Evolutionary conservation across 2,329 filamentous ascomycete genomes (phyloP), one percentile per base, ranked within the genome.

Genomic region (Hypoxylon sp.): DNA sequence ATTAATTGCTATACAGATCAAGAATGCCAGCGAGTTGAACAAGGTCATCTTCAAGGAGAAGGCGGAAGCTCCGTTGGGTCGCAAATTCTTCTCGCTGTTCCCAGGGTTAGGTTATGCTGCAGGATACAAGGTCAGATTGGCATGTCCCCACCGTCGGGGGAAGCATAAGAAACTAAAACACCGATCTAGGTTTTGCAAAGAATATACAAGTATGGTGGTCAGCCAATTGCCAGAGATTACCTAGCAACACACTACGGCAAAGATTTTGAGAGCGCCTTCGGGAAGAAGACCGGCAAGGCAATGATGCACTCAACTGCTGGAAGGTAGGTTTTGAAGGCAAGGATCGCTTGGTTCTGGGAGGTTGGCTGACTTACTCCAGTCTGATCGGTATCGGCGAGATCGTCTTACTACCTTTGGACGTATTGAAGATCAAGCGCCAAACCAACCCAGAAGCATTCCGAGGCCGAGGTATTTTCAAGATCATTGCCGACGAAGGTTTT

Each of bases 371-470:
- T 32, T 46, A 30, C 46, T 63, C 23, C 69, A 95, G 92, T 82
- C 78, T 99, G 76, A 96, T 99, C 76, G 96, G 96, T 75, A 97
- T 99, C 74, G 96, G 96, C 77, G 96, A 99, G 84, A 97, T 99
- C 71, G 88, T 99, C 63, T 88, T 99, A 29, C 88, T 99, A 41
- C 96, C 96, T 43, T 88, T 99, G 66, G 96, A 99, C 74, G 95
- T 99, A 39, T 88, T 99, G 69, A 99, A 99, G 88, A 99, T 99
- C 84, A 99, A 99, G 88, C 90, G 96, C 75, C 96, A 99, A 84
- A 99, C 96, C 72, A 99, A 99, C 85, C 96, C 96, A 41, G 96
- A 98, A 78, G 94, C 96, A 34, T 99, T 99, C 89, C 89, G 94
- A 72, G 95, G 95, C 73, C 92, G 96, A 75, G 96, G 96, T 68